These are phyloP conservation scores for Coriolopsis trogii DNA, from an alignment of 1,284 basidiomycete species.

Conservation along the genomic window DNA sequence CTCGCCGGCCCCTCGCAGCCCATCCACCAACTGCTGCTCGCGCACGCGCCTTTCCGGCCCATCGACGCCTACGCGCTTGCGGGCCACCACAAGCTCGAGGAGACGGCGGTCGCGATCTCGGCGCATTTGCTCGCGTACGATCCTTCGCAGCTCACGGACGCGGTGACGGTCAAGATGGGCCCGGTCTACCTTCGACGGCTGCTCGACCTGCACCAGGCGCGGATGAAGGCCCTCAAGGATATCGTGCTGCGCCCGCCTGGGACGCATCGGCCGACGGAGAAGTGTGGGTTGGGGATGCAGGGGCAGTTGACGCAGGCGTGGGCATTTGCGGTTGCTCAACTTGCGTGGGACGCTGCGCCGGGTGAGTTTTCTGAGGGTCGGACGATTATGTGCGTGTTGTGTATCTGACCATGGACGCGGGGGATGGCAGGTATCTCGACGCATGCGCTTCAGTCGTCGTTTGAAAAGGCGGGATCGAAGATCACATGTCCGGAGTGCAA, in stretches of 20 bases:
- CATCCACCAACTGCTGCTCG: no score
- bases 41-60: no score
- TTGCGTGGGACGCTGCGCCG: not conserved
- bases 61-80: slow-evolving; percentile 42
- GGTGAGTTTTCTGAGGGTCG: not conserved
- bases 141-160: slow-evolving; percentile 36
- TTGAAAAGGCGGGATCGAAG: not conserved
- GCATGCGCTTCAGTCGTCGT: not conserved
- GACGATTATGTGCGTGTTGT: not conserved
- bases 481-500: not conserved
- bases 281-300: slow-evolving; percentile 32
- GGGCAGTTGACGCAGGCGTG: slow-evolving; percentile 28
- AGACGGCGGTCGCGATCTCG: slow-evolving; percentile 38
- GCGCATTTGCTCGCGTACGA: slow-evolving; percentile 36
- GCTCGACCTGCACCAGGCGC: slow-evolving; percentile 39
- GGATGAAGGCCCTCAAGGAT: slow-evolving; percentile 35
- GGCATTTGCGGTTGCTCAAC: not conserved
- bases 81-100: slow-evolving; percentile 33
- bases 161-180: slow-evolving; percentile 35
- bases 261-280: slow-evolving; percentile 30
- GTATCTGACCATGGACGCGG: not conserved
- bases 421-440: not conserved
- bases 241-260: slow-evolving; percentile 35
- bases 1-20: no score
- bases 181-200: slow-evolving; percentile 40